Evolutionary conservation across 371 early-diverging fungal genomes (phyloP).

Genomic region (Circinella minor): DNA sequence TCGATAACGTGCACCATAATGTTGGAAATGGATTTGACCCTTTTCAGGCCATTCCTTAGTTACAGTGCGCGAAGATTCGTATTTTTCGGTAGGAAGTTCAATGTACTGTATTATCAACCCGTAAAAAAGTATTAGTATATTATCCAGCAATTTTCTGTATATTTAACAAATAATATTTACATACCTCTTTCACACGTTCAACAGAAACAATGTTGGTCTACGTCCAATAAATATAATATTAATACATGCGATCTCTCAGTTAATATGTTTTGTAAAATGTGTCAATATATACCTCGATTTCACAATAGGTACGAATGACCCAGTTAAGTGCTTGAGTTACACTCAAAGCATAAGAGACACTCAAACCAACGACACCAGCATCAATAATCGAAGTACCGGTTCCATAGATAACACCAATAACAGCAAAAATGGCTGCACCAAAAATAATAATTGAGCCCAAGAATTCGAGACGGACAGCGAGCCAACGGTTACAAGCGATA

Average conservation of each 20-base stretch:
- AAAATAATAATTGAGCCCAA: constrained; percentile 70
- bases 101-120: constrained; percentile 56
- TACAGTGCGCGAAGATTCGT: constrained; percentile 52
- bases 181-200: constrained; percentile 81
- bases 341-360: constrained; percentile 85
- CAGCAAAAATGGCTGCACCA: constrained; percentile 67
- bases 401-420: constrained; percentile 54
- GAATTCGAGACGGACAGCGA: constrained; percentile 89
- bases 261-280: too few relatives aligned
- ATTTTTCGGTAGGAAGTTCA: constrained; percentile 83
- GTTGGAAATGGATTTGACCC: constrained; percentile 71
- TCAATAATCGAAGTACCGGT: constrained; percentile 48
- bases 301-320: constrained; percentile 71
- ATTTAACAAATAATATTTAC: neutral
- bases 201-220: constrained; percentile 83
- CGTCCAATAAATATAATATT: constrained; percentile 7
- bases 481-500: constrained; percentile 86
- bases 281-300: constrained; percentile 33
- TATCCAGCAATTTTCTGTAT: neutral
- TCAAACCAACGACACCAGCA: constrained; percentile 83
- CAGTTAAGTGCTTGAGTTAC: constrained; percentile 87
- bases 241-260: neutral
- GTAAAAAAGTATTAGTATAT: neutral
- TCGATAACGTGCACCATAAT: constrained; percentile 70
- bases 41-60: constrained; percentile 59